Base-by-base conservation (phyloP, 192 early-diverging fungal genomes). In the Mortierella claussenii region DNA sequence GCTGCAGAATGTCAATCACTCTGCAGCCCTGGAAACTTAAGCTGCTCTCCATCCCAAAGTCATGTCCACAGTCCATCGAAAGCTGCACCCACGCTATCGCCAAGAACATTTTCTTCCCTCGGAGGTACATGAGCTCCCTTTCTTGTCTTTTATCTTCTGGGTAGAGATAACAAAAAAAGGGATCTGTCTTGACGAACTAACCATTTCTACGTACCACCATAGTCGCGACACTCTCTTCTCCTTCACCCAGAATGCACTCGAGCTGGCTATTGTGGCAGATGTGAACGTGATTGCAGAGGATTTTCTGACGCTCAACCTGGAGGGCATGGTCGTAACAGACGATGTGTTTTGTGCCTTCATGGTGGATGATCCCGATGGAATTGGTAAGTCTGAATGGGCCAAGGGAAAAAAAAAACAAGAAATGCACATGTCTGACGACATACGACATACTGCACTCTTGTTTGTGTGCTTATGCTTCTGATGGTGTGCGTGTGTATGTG, bases 221-320 rank as follows among this genome's bases (percentile, higher is more conserved):
- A 85, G 80, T 49, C 58, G 59, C 12, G 80, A 80, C 28, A 74
- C 74, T n/a, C 87, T 92, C 48, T 92, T 92, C 51, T 84, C 80
- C 21, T 85, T 84, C 63, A 90, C 90, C 3, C 89, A 92, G 55
- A 92, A 90, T 74, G 80, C 88, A 11, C 80, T 87, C 47, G 90
- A 92, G 40, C 79, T 92, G 0, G 88, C 87, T 34, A 86, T 92
- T 54, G 80, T 92, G 17, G 88, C 88, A 3, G 85, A 87, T 42
- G 66, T 83, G 5, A 80, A 83, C 12, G 76, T 83, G 2, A 86
- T 89, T 59, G 73, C 81, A 27, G 63, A 81, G 9, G 87, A 90
- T 42, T 91, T 91, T 60, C 45, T 83, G 51, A 74, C 76, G 30
- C 79, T 52, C 32, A 50, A 66, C 2, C 82, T 82, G 50, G 69